phyloP scores from a whole-genome alignment of 495 filamentous ascomycete species.

The Aspergillus olivimuriae region DNA sequence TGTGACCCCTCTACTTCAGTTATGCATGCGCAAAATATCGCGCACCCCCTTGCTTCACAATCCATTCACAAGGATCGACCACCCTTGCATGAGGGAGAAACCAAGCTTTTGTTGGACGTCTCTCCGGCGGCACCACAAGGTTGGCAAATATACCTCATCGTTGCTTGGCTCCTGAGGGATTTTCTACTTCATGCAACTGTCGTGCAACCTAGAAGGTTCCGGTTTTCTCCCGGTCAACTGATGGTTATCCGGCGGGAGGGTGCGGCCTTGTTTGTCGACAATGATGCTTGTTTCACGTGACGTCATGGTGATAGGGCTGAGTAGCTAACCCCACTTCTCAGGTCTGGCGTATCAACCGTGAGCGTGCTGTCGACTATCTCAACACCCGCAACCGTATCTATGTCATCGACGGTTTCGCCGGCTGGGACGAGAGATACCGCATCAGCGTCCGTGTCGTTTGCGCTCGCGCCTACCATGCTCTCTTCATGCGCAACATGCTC shows the following conservation, averaged over 20 bases:
- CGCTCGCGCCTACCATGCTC: constrained; percentile 96
- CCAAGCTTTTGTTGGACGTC: constrained; percentile 29
- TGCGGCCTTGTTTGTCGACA: too few relatives aligned
- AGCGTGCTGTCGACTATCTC: constrained; percentile 96
- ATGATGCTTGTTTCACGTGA: constrained; percentile 36
- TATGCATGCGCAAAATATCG: constrained; percentile 2
- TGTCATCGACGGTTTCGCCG: constrained; percentile 93
- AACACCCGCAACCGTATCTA: constrained; percentile 99
- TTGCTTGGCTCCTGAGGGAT: constrained; percentile 14
- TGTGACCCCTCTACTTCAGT: constrained; percentile 9
- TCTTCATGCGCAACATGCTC: constrained; percentile 99
- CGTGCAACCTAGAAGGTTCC: constrained; percentile 9
- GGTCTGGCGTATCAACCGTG: constrained; percentile 99
- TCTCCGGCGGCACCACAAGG: background rate
- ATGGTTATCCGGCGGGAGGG: too few relatives aligned
- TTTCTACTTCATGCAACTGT: constrained; percentile 7
- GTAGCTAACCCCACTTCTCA: constrained; percentile 31
- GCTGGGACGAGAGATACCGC: constrained; percentile 97
- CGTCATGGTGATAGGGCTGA: constrained; percentile 24
- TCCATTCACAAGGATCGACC: constrained; percentile 12
- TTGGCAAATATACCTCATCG: constrained; percentile 14
- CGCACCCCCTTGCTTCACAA: constrained; percentile 13
- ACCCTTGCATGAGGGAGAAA: constrained; percentile 19
- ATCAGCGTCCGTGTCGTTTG: constrained; percentile 98
- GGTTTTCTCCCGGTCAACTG: too few relatives aligned